A percentile compares a stretch with the other conserved stretches of the same genome.
Evolutionary conservation across 1,284 basidiomycete genomes (phyloP).

Genomic region (Boletus smithii): DNA sequence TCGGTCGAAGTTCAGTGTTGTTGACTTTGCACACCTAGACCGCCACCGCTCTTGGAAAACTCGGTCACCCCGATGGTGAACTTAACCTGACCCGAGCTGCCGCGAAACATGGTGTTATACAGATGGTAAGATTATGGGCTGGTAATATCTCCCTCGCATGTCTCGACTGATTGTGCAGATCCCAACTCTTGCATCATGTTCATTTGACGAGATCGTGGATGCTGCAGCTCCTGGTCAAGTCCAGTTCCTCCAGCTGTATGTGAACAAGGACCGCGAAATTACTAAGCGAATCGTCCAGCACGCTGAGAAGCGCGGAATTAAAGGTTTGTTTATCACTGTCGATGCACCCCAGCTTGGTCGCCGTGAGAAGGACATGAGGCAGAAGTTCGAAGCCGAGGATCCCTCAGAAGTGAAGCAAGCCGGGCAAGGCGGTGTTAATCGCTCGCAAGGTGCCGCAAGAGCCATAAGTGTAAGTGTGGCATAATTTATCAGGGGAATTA

Average conservation of each 20-base stretch:
- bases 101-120: slow-evolving; percentile 75
- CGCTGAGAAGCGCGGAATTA: slow-evolving; percentile 81
- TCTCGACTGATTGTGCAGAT: slow-evolving; percentile 48
- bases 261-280: slow-evolving; percentile 80
- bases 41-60: slow-evolving; percentile 82
- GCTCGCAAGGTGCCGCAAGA: slow-evolving; percentile 87
- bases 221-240: slow-evolving; percentile 69
- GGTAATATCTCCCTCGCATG: not conserved
- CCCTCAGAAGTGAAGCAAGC: slow-evolving; percentile 64
- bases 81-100: slow-evolving; percentile 84
- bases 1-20: not conserved
- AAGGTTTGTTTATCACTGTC: slow-evolving; percentile 87
- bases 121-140: slow-evolving; percentile 61
- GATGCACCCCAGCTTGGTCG: slow-evolving; percentile 91
- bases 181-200: slow-evolving; percentile 84
- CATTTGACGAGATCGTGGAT: slow-evolving; percentile 89
- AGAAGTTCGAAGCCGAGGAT: slow-evolving; percentile 89
- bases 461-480: slow-evolving; percentile 76
- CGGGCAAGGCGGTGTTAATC: slow-evolving; percentile 63
- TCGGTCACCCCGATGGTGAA: slow-evolving; percentile 93
- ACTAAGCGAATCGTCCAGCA: slow-evolving; percentile 83
- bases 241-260: slow-evolving; percentile 79
- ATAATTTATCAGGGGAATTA: not conserved
- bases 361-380: slow-evolving; percentile 93
- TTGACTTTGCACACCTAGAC: slow-evolving; percentile 40